These are phyloP conservation scores for Cryptosporidium tyzzeri DNA, from an alignment of 169 alveolate genomes.

Conservation along the genomic window DNA sequence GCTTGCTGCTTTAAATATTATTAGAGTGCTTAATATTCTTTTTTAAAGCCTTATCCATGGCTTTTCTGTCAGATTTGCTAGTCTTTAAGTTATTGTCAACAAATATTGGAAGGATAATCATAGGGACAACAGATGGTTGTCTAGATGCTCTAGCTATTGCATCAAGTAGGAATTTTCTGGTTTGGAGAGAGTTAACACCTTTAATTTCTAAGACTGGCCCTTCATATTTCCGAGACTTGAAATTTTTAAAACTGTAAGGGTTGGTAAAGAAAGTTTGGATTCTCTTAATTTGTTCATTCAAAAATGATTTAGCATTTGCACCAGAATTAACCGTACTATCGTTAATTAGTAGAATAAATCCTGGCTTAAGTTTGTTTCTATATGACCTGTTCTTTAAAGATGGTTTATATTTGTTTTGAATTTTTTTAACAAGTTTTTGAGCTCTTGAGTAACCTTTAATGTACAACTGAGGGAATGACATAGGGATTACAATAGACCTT, in stretches of 20 bases:
- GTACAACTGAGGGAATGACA: constrained; percentile 70
- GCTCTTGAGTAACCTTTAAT: constrained; percentile 72
- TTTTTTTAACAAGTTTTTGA: constrained; percentile 33
- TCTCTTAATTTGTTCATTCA: constrained; percentile 37
- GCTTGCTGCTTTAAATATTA: neutral
- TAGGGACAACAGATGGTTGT: constrained; percentile 62
- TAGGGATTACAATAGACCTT: constrained; percentile 54
- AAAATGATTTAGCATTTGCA: neutral
- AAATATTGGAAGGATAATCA: constrained; percentile 54
- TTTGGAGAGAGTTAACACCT: constrained; percentile 45
- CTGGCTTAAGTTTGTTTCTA: constrained; percentile 58
- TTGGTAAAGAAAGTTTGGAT: constrained; percentile 56
- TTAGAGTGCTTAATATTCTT: constrained; percentile 38
- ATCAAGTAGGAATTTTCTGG: constrained; percentile 48
- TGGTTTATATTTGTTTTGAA: constrained; percentile 56
- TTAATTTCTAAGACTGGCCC: constrained; percentile 64
- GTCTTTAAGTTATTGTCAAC: constrained; percentile 48
- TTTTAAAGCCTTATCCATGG: constrained; percentile 33
- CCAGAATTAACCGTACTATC: constrained; percentile 11
- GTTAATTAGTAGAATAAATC: constrained; percentile 49
- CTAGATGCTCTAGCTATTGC: constrained; percentile 65
- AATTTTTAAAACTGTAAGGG: constrained; percentile 68
- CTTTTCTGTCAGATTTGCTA: constrained; percentile 30
- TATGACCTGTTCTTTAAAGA: constrained; percentile 38
- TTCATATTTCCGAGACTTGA: constrained; percentile 33